Evolutionary conservation across 768 basidiomycete genomes (phyloP).

Genomic region (Lactarius vividus): DNA sequence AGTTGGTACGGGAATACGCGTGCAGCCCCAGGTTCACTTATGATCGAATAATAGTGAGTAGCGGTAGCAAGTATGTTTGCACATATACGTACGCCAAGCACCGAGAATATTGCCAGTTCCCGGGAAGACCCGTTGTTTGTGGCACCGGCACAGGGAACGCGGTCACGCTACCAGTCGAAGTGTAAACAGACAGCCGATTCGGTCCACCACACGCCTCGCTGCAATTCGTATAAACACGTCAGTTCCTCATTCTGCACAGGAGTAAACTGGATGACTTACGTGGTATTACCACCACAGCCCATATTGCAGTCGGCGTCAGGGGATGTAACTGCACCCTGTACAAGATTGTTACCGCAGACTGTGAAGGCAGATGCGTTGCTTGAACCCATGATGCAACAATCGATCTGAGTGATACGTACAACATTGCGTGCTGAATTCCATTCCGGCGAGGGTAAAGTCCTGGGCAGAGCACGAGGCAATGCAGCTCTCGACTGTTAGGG

Average conservation of each 20-base stretch:
- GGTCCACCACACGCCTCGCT: conserved; percentile 74
- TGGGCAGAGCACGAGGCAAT: conserved; percentile 52
- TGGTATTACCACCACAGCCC: conserved; percentile 66
- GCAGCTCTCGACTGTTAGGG: conserved; percentile 61
- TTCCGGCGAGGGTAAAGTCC: conserved; percentile 65
- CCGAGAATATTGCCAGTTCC: conserved; percentile 61
- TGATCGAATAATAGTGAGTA: background rate
- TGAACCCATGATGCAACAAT: conserved; percentile 5
- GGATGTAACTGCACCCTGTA: conserved; percentile 55
- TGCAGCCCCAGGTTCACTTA: conserved; percentile 47
- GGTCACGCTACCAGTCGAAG: conserved; percentile 48
- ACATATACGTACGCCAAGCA: conserved; percentile 54
- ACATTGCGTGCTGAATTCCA: conserved; percentile 57
- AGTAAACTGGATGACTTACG: conserved; percentile 40
- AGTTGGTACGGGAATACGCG: conserved; percentile 62
- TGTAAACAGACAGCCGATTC: conserved; percentile 69
- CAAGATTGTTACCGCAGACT: conserved; percentile 72
- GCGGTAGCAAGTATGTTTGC: background rate
- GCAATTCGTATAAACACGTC: conserved; percentile 12
- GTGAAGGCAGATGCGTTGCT: conserved; percentile 13
- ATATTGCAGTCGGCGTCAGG: conserved; percentile 60
- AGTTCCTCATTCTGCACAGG: background rate
- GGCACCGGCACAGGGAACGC: conserved; percentile 57
- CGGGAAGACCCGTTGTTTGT: conserved; percentile 57
- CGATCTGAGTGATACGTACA: conserved; percentile 38